Percentiles rank a stretch among this genome's conserved stretches.
phyloP scores from a whole-genome alignment of 1,139 yeast genomes.

The Wickerhamiella pararugosa region DNA sequence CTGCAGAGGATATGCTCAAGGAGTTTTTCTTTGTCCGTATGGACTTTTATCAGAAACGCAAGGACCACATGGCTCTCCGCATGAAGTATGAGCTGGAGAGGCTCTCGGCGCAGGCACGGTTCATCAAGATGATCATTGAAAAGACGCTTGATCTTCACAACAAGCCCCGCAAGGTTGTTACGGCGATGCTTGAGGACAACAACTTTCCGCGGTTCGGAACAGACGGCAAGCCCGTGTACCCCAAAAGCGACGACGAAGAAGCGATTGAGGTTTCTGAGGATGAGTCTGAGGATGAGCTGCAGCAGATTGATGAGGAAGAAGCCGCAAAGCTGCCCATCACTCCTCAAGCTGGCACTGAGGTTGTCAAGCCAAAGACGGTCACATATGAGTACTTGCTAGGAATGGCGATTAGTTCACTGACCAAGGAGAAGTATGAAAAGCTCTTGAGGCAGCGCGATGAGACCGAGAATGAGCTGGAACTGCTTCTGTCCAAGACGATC shows the following conservation, averaged over 20 bases:
- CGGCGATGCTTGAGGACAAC: slow-evolving; percentile 43
- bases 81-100: slow-evolving; percentile 62
- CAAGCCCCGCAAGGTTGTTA: slow-evolving; percentile 50
- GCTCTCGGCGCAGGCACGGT: slow-evolving; percentile 73
- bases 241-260: slow-evolving; percentile 28
- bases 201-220: slow-evolving; percentile 69
- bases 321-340: slow-evolving; percentile 26
- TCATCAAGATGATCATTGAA: slow-evolving; percentile 80
- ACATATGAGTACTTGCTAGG: slow-evolving; percentile 35
- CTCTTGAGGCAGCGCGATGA: slow-evolving; percentile 56
- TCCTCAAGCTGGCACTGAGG: slow-evolving; percentile 15
- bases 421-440: slow-evolving; percentile 75
- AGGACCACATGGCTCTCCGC: slow-evolving; percentile 57
- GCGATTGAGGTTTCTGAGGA: slow-evolving; percentile 24
- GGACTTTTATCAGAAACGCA: slow-evolving; percentile 82
- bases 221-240: slow-evolving; percentile 40
- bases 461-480: slow-evolving; percentile 58
- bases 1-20: slow-evolving; percentile 58
- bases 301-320: slow-evolving; percentile 20
- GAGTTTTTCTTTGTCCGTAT: slow-evolving; percentile 80
- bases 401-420: slow-evolving; percentile 91
- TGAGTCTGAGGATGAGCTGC: slow-evolving; percentile 17
- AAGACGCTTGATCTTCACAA: slow-evolving; percentile 55
- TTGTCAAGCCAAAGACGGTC: slow-evolving; percentile 23
- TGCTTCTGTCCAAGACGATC: slow-evolving; percentile 52